Evolutionary conservation across 352 stramenopile genomes (phyloP).

Genomic region (Pythium dissimile): DNA sequence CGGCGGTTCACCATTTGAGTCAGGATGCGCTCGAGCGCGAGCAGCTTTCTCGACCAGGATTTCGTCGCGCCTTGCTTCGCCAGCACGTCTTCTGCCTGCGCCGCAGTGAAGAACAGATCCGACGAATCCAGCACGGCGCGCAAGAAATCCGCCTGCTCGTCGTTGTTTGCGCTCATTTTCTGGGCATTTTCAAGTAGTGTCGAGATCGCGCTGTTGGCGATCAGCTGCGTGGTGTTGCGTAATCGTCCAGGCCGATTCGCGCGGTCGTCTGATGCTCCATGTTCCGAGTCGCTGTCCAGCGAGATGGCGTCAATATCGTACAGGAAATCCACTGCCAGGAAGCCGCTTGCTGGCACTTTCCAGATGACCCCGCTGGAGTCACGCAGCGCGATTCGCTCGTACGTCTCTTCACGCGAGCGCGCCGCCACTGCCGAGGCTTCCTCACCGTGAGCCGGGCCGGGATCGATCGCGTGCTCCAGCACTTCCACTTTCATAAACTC

Average conservation of each 20-base stretch:
- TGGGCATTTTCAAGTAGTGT: constrained; percentile 41
- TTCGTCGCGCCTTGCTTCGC: constrained; percentile 38
- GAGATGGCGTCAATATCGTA: constrained; percentile 9
- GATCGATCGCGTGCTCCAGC: constrained; percentile 12
- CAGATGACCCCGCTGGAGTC: constrained; percentile 32
- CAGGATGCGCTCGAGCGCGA: constrained; percentile 37
- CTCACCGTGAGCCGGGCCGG: too few species aligned
- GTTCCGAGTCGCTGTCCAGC: neutral
- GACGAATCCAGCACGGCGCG: constrained; percentile 45
- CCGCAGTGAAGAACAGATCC: constrained; percentile 61
- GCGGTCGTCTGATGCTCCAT: neutral
- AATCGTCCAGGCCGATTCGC: neutral
- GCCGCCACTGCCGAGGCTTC: neutral
- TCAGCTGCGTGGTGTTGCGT: constrained; percentile 7
- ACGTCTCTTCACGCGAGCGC: constrained; percentile 19
- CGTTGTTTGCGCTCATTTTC: constrained; percentile 40
- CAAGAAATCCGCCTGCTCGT: constrained; percentile 60
- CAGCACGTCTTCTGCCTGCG: constrained; percentile 64
- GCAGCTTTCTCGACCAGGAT: constrained; percentile 27
- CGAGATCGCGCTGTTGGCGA: constrained; percentile 36
- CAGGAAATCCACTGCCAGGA: constrained; percentile 36
- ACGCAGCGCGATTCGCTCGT: constrained; percentile 25
- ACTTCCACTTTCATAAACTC: constrained; percentile 69
- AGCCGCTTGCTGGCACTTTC: constrained; percentile 36
- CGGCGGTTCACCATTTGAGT: constrained; percentile 63